phyloP scores from a whole-genome alignment of 2,329 filamentous ascomycete genomes.

The Chaetomiaceae sp. region DNA sequence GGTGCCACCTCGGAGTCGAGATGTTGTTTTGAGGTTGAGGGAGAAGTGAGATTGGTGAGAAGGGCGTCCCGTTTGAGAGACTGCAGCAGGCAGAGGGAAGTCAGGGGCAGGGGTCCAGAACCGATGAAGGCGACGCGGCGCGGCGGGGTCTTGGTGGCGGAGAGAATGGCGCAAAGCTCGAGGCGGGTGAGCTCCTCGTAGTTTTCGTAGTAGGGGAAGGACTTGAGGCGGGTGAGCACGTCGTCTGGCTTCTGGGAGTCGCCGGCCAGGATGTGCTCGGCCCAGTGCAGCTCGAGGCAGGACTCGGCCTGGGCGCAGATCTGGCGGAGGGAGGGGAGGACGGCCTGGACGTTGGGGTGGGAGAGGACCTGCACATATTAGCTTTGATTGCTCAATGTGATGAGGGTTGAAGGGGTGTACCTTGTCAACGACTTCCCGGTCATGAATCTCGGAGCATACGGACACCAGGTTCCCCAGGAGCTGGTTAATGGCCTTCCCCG shows the following conservation, averaged over 20 bases:
- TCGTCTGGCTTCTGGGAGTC: constrained; percentile 8
- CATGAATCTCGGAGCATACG: constrained; percentile 23
- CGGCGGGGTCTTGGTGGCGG: constrained; percentile 31
- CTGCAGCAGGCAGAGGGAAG: constrained; percentile 41
- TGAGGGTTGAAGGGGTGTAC: constrained; percentile 6
- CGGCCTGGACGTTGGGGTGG: constrained; percentile 29
- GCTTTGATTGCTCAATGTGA: neutral
- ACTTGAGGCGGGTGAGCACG: constrained; percentile 28
- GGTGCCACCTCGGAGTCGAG: no score
- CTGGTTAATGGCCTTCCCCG: constrained; percentile 20
- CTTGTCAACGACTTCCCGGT: constrained; percentile 18
- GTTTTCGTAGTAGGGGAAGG: constrained; percentile 47
- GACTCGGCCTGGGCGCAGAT: constrained; percentile 43
- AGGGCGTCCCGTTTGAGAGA: constrained; percentile 27
- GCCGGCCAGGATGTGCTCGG: constrained; percentile 31
- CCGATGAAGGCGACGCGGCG: constrained; percentile 44
- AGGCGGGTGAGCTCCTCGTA: constrained; percentile 45
- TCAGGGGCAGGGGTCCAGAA: constrained; percentile 46
- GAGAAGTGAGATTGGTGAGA: neutral
- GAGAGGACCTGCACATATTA: constrained; percentile 31
- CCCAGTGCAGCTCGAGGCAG: constrained; percentile 43
- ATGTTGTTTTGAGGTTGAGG: neutral
- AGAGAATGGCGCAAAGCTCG: constrained; percentile 40
- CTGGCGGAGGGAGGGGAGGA: constrained; percentile 36
- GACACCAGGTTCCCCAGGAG: constrained; percentile 24